Base-by-base conservation (phyloP, 129 eudicot genomes). In the Silybum marianum region DNA sequence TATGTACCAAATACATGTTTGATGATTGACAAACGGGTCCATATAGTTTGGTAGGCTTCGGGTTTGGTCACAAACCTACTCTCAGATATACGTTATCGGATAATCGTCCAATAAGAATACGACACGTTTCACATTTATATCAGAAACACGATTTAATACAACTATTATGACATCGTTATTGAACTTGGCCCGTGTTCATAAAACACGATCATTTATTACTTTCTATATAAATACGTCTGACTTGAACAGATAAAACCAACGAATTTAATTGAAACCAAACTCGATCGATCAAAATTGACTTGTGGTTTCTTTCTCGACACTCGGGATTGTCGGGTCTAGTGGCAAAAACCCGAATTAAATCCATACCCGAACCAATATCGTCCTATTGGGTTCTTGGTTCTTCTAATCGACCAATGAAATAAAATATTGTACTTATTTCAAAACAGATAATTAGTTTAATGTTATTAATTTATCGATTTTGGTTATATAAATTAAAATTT, bases 1-100 rank as follows among this genome's bases (percentile, higher is more conserved):
- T n/a, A 28, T 75, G n/a, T 21, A 71, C 18, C 75, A 24, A 28
- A 18, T 62, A 67, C 54, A 6, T 21, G 40, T 28, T 73, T 44
- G 44, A 22, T 48, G 46, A 72, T 44, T 71, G 36, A 39, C 34
- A 10, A 73, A 63, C 5, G 79, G 79, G 62, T 78, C 79, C 79
- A 72, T 63, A 21, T 83, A 39, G 67, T 71, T 71, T 39, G 72
- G 78, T 77, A 38, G 82, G 74, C 60, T 62, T 34, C 22, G 11
- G 71, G 40, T 63, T 71, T 42, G 62, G 76, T 78, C 86, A 72
- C 69, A 46, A 81, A 72, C 83, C 79, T 78, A 83, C 75, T 28
- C 39, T 42, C 23, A 54, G 44, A 34, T 18, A 38, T 39, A 11
- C 76, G 34, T 75, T 82, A 82, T 77, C 72, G 38, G 19, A 72